Evolutionary conservation across 2,329 filamentous ascomycete genomes (phyloP).

Genomic region (Lomentospora prolificans): DNA sequence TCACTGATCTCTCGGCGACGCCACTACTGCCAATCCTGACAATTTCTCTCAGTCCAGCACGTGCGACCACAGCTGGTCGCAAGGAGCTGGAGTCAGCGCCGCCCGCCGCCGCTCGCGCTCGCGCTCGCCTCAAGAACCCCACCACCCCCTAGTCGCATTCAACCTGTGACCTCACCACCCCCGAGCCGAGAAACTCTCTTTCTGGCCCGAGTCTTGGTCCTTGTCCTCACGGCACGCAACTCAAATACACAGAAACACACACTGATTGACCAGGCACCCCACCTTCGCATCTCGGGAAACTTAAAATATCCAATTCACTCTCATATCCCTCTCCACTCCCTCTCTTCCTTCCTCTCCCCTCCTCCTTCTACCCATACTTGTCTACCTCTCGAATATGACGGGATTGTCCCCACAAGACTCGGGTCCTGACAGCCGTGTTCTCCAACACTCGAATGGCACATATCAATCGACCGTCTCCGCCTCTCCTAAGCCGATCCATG

Average conservation of each 20-base stretch:
- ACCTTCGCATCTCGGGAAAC: not conserved
- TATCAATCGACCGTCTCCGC: not conserved
- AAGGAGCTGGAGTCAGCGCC: not conserved
- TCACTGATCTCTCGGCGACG: not conserved
- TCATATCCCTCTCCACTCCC: no score
- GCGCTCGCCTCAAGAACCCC: not conserved
- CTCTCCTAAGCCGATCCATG: not conserved
- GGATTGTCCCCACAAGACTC: not conserved
- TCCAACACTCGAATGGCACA: not conserved
- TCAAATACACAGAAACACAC: not conserved
- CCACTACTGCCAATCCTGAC: not conserved
- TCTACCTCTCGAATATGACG: not conserved
- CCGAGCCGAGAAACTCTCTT: not conserved
- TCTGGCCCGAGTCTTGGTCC: not conserved
- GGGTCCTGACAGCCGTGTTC: not conserved
- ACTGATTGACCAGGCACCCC: not conserved
- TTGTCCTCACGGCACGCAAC: not conserved
- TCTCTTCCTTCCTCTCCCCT: no score
- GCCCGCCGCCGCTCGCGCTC: not conserved
- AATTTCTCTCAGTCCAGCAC: not conserved
- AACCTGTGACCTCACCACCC: slow-evolving; percentile 1
- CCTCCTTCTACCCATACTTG: not conserved
- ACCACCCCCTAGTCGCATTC: not conserved
- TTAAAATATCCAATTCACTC: not conserved
- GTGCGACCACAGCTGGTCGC: slow-evolving; percentile 1